Percentiles rank a stretch among this genome's conserved stretches.
Conservation (phyloP, 208 protist genomes). For the Leishmania martiniquensis region DNA sequence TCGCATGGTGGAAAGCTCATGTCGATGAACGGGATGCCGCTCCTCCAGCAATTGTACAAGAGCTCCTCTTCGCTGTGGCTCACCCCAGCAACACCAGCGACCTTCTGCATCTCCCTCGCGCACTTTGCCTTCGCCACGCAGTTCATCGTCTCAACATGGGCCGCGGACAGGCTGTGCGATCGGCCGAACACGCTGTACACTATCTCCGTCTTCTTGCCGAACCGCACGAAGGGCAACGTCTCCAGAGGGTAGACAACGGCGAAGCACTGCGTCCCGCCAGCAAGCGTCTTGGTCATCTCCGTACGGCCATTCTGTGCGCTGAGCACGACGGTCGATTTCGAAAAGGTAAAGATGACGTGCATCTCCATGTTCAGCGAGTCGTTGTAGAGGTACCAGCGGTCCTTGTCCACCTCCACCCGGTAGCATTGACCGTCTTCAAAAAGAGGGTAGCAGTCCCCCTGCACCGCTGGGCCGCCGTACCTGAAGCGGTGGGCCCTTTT, state of each 20-base stretch:
- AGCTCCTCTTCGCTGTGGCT: conserved; percentile 35
- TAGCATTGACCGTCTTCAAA: conserved; percentile 61
- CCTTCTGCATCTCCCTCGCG: conserved; percentile 19
- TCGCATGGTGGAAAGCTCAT: conserved; percentile 45
- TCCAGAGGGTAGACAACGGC: conserved; percentile 59
- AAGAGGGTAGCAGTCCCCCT: conserved; percentile 37
- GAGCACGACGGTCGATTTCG: conserved; percentile 12
- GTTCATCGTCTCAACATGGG: conserved; percentile 36
- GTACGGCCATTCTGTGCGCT: conserved; percentile 31
- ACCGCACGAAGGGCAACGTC: conserved; percentile 40
- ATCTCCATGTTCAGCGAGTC: conserved; percentile 68
- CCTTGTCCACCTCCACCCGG: conserved; percentile 43
- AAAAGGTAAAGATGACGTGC: conserved; percentile 62
- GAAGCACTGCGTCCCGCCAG: conserved; percentile 20
- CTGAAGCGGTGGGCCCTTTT: conserved; percentile 32
- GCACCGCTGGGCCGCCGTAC: conserved; percentile 19
- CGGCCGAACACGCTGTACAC: conserved; percentile 25
- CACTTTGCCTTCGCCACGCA: conserved; percentile 25
- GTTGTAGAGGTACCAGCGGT: conserved; percentile 69
- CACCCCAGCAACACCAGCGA: conserved; percentile 21
- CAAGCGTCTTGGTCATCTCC: conserved; percentile 15
- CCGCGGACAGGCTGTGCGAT: conserved; percentile 17
- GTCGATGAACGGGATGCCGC: conserved; percentile 55
- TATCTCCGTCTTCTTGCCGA: conserved; percentile 31
- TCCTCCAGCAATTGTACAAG: conserved; percentile 48